A percentile compares a stretch with the other conserved stretches of the same genome.
phyloP scores from a whole-genome alignment of 1,139 yeast genomes.

The Yamadazyma kanchanaburiensis region DNA sequence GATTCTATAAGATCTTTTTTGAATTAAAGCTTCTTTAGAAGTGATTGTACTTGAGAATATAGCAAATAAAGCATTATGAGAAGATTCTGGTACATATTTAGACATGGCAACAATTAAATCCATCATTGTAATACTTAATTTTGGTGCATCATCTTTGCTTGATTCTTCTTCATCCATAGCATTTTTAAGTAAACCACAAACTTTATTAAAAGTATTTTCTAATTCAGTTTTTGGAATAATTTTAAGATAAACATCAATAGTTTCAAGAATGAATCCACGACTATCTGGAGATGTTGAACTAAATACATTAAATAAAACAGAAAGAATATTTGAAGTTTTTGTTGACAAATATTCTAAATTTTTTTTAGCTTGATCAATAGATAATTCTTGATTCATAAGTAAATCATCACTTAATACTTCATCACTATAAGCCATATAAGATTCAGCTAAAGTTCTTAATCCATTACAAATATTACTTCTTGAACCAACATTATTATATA shows the following conservation, averaged over 20 bases:
- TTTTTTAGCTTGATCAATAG: constrained; percentile 50
- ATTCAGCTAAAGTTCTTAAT: constrained; percentile 72
- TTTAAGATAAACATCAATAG: constrained; percentile 76
- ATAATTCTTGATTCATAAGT: constrained; percentile 58
- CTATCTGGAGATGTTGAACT: constrained; percentile 82
- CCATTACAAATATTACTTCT: constrained; percentile 82
- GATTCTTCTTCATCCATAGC: constrained; percentile 63
- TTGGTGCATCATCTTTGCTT: constrained; percentile 31
- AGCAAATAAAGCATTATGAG: constrained; percentile 71
- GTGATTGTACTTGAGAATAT: constrained; percentile 72
- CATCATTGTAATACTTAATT: constrained; percentile 79
- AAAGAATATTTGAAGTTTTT: constrained; percentile 70
- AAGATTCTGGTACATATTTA: constrained; percentile 68
- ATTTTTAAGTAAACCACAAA: constrained; percentile 71
- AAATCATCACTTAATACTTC: constrained; percentile 59
- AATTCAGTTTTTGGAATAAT: constrained; percentile 69
- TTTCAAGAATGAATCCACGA: constrained; percentile 79
- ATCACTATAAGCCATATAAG: constrained; percentile 60
- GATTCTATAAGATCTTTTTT: constrained; percentile 87
- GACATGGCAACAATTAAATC: constrained; percentile 87
- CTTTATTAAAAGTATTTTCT: constrained; percentile 76
- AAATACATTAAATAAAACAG: constrained; percentile 88
- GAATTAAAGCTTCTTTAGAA: constrained; percentile 57
- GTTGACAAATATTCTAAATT: constrained; percentile 62
- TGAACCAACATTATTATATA: constrained; percentile 72